Percentiles rank a stretch among this genome's conserved stretches.
Evolutionary conservation across 805 yeast genomes (phyloP).

Genomic region (Saturnispora sanitii): DNA sequence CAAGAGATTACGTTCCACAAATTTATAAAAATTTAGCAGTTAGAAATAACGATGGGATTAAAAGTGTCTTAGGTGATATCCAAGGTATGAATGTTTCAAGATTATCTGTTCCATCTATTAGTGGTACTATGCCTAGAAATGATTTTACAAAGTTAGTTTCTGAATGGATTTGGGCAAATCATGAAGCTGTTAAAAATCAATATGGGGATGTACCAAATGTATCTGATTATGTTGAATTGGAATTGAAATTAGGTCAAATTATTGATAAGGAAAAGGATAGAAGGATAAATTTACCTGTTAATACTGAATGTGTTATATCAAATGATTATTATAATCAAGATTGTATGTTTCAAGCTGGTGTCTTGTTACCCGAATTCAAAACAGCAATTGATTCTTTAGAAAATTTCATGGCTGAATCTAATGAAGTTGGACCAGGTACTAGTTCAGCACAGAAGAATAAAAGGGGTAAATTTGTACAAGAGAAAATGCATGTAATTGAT

Average conservation of each 20-base stretch:
- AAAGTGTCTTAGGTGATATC: conserved; percentile 6
- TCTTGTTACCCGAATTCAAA: conserved; percentile 52
- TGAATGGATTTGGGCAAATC: conserved; percentile 82
- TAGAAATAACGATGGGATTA: conserved; percentile 3
- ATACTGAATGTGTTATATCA: conserved; percentile 52
- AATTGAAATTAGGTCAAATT: conserved; percentile 63
- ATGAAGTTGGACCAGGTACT: conserved; percentile 9
- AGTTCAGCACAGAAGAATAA: conserved; percentile 10
- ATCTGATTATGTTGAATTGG: conserved; percentile 55
- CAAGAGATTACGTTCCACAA: conserved; percentile 56
- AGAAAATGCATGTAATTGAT: conserved; percentile 57
- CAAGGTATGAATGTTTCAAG: conserved; percentile 15
- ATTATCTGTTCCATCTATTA: conserved; percentile 38
- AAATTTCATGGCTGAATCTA: conserved; percentile 35
- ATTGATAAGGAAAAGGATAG: conserved; percentile 54
- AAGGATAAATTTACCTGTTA: conserved; percentile 54
- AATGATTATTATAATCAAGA: conserved; percentile 42
- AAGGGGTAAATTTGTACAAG: conserved; percentile 38
- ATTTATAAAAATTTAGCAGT: conserved; percentile 11
- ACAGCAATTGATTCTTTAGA: conserved; percentile 46
- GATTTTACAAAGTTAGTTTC: conserved; percentile 74
- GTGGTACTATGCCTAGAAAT: conserved; percentile 70
- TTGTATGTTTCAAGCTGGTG: conserved; percentile 53
- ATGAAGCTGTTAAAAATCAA: conserved; percentile 52
- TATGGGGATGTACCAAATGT: conserved; percentile 26